Base-by-base conservation (phyloP, 1,284 basidiomycete genomes). In the Baeospora myosura region DNA sequence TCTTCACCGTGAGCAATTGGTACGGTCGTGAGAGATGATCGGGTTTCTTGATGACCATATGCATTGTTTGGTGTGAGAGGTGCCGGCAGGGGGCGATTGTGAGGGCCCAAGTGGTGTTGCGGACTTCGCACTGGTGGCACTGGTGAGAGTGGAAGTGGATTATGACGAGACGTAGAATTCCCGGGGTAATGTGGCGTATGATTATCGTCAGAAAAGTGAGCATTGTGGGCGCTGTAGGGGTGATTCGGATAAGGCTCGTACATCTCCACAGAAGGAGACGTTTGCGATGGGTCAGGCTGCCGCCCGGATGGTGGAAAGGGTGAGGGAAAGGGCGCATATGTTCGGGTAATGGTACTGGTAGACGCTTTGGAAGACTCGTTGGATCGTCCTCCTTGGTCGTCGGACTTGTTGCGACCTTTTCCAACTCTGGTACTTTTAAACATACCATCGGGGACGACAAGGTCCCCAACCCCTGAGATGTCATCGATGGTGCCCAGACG, bases 401-500 rank as follows among this genome's bases (percentile, higher is more conserved):
- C 61, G 1, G 52, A 47, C 45, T 63, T 66, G 31, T 56, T 63
- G 48, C 65, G 69, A 48, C 60, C 65, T 53, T 80, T 80, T 48
- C 60, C 65, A 12, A 74, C 62, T 38, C 78, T 69, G 6, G 78
- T 78, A 53, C 77, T 81, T 50, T 72, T 74, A 58, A 84, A 86
- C 33, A 76, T 59, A 21, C 74, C 77, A 3, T 74, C 64, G 0
- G 81, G 78, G 1, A 83, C 71, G 7, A 61, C 59, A 20, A 84
- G 63, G 40, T 71, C 66, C 26, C 68, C 65, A 16, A 84, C 64
- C 14, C 63, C 62, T 8, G 66, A 65, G 51, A 79, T 64, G 50
- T 80, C 74, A 49, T 85, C 79, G 36, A 87, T 70, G 2, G 81
- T 81, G 30, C 68, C 68, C 28, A 86, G 65, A 33, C 71, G 65